A percentile compares a stretch with the other conserved stretches of the same genome.
phyloP scores from a whole-genome alignment of 495 filamentous ascomycete species.

The Parathielavia appendiculata region DNA sequence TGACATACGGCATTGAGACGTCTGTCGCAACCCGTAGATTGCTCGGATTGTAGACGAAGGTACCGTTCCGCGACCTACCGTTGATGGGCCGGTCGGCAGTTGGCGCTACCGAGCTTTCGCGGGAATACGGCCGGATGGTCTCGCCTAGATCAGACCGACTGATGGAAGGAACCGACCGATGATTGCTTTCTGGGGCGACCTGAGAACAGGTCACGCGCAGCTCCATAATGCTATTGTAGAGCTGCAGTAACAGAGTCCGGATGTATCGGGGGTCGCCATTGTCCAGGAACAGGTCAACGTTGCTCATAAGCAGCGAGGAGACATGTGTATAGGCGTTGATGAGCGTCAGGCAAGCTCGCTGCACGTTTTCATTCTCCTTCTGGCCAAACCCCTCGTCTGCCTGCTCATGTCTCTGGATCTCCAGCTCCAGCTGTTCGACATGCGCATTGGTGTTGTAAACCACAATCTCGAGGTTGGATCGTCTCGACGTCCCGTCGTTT shows the following conservation, averaged over 20 bases:
- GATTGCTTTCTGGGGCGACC: slow-evolving; percentile 13
- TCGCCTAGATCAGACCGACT: slow-evolving; percentile 33
- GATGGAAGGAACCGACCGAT: slow-evolving; percentile 15
- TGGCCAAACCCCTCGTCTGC: slow-evolving; percentile 46
- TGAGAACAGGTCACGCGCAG: slow-evolving; percentile 48
- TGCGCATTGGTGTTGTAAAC: slow-evolving; percentile 72
- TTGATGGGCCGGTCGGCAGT: slow-evolving; percentile 52
- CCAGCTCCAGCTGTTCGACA: slow-evolving; percentile 68
- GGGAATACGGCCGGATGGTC: slow-evolving; percentile 41
- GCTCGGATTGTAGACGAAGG: slow-evolving; percentile 55
- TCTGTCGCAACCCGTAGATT: slow-evolving; percentile 51
- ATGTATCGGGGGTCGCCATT: slow-evolving; percentile 75
- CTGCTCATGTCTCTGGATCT: slow-evolving; percentile 60
- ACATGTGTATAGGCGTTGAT: slow-evolving; percentile 74
- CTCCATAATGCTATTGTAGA: slow-evolving; percentile 78
- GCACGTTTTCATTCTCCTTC: slow-evolving; percentile 61
- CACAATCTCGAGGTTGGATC: slow-evolving; percentile 69
- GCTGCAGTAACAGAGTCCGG: slow-evolving; percentile 70
- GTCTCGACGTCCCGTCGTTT: slow-evolving; percentile 59
- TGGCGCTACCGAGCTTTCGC: slow-evolving; percentile 56
- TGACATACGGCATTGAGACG: slow-evolving; percentile 39
- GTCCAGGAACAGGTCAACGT: slow-evolving; percentile 63
- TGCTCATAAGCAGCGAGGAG: slow-evolving; percentile 61
- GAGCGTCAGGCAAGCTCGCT: slow-evolving; percentile 61
- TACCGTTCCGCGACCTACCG: slow-evolving; percentile 55